phyloP scores from a whole-genome alignment of 2,329 filamentous ascomycete genomes.

The Colletotrichum graminicola region DNA sequence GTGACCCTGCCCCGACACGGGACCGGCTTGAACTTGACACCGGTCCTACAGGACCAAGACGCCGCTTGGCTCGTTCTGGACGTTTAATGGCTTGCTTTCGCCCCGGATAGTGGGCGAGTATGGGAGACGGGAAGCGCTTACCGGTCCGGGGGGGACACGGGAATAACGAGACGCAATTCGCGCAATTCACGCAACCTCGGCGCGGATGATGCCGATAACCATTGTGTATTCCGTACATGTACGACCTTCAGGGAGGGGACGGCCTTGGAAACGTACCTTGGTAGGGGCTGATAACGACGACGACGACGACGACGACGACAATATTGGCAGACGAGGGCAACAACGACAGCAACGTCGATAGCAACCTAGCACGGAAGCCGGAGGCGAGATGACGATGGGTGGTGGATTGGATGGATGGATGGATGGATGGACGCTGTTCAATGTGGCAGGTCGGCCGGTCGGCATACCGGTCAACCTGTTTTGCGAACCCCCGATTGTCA shows the following conservation, averaged over 20 bases:
- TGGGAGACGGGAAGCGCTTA: conserved; percentile 7
- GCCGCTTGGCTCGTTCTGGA: conserved; percentile 25
- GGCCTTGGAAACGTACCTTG: no score
- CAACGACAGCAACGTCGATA: conserved; percentile 1
- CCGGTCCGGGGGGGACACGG: neutral
- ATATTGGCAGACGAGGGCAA: neutral
- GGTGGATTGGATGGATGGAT: conserved; percentile 7
- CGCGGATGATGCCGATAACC: conserved; percentile 1
- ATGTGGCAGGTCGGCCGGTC: conserved; percentile 20
- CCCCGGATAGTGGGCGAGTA: neutral
- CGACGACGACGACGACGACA: no score
- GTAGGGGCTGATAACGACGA: neutral
- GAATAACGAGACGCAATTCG: conserved; percentile 8
- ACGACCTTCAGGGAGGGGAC: no score
- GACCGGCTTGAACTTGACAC: conserved; percentile 7
- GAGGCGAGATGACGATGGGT: conserved; percentile 38
- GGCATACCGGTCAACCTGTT: conserved; percentile 10
- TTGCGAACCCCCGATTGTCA: conserved; percentile 2
- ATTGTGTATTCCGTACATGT: no score
- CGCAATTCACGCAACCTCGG: conserved; percentile 25
- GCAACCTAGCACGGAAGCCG: conserved; percentile 26
- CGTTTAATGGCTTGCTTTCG: neutral
- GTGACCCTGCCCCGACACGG: neutral
- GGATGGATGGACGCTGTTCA: conserved; percentile 18
- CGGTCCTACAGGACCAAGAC: conserved; percentile 13